Evolutionary conservation across 441 rosid species (phyloP), one percentile per base, ranked within the genome.

Genomic region (Pelargonium cotyledonis): DNA sequence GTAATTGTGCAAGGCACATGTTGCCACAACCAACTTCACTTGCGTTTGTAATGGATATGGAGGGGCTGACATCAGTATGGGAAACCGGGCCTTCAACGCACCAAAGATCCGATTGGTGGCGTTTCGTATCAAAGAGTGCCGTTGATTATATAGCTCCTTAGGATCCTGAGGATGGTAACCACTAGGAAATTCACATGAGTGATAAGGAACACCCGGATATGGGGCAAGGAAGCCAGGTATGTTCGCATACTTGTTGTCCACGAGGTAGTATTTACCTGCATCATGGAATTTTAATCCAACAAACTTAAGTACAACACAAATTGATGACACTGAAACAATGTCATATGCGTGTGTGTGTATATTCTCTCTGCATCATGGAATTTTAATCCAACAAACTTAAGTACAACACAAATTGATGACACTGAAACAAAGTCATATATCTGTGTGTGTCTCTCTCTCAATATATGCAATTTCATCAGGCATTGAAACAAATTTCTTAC

Each of bases 41-140:
- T 92, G 96, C 4, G 96, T 89, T 66, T 81, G 96, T 46, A 90
- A 82, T 47, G 98, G 96, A 75, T 92, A 92, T 5, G 98, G 96
- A 63, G 98, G 96, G 73, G 97, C 92, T 16, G 96, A 73, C 78
- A 80, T 80, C 73, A 92, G 69, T 68, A 90, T 92, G 0, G 96
- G 98, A 60, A 92, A 92, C 10, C 98, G 85, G 47, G 85, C 89
- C 75, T 87, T 92, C 69, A 92, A 75, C 16, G 94, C 90, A 9
- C 85, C 94, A 19, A 92, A 85, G 65, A 70, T 76, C 1, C 85
- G 83, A 68, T 78, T 77, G 40, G 84, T 79, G 10, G 85, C 85
- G 55, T 74, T 82, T 80, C 82, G 84, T 75, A 90, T 64, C 38
- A 85, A 11, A 6, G 80, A 80, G 73, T 89, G 98, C 18, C 90